Percentiles rank a stretch among this genome's conserved stretches.
These are phyloP conservation scores for Chaetoceros muelleri DNA, from an alignment of 108 stramenopile genomes.

Conservation along the genomic window DNA sequence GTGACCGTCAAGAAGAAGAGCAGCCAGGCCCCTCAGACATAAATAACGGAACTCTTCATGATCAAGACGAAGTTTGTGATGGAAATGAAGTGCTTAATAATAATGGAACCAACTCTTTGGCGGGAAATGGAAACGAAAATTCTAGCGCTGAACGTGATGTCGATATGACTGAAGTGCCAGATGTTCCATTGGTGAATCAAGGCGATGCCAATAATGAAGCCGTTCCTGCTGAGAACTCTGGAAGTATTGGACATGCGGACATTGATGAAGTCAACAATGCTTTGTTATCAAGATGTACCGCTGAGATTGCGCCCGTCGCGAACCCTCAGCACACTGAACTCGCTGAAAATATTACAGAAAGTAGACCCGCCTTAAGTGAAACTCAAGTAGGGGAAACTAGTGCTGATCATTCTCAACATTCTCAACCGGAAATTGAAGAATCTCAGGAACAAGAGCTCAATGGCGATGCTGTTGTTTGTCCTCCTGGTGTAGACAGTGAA, in stretches of 20 bases:
- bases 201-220: slow-evolving; percentile 15
- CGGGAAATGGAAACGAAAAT: background rate
- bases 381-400: slow-evolving; percentile 2
- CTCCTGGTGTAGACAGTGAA: slow-evolving; percentile 83
- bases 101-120: background rate
- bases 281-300: too few species aligned
- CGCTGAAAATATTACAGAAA: slow-evolving; percentile 3
- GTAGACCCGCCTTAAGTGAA: background rate
- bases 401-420: slow-evolving; percentile 1
- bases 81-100: background rate
- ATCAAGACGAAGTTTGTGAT: background rate
- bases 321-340: too few species aligned
- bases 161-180: slow-evolving; percentile 1
- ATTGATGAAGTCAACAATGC: background rate
- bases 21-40: background rate
- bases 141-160: too few species aligned
- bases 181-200: background rate
- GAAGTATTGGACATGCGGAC: slow-evolving; percentile 2
- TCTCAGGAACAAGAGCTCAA: slow-evolving; percentile 4
- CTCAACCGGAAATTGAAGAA: background rate
- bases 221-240: slow-evolving; percentile 25
- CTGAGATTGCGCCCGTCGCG: too few species aligned
- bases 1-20: background rate
- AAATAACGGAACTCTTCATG: background rate
- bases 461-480: slow-evolving; percentile 53